Evolutionary conservation across 2,329 filamentous ascomycete species (phyloP), one percentile per base, ranked within the genome.

Genomic region (Cryphonectria radicalis): DNA sequence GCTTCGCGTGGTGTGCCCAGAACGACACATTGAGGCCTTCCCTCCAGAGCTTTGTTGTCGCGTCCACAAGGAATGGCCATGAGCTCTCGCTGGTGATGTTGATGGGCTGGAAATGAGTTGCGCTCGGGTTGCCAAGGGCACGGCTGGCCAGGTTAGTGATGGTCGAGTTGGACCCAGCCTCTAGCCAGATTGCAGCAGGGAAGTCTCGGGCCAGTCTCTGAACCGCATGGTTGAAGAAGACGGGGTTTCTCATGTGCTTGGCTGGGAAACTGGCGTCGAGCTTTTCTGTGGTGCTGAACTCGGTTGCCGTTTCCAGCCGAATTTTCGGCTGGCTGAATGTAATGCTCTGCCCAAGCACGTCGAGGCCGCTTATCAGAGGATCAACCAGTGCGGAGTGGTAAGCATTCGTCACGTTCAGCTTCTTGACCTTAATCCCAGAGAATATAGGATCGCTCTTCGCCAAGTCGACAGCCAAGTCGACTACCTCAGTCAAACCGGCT

Each of bases 351-450:
- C 75, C 81, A 2, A 59, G 10, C 79, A 75, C 6, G 6, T 25
- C 57, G 8, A 60, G 57, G 32, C 32, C 42, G 17, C 42, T 19
- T 25, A 80, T 66, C 0, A 86, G 65, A 0, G 71, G 65, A 0
- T 86, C 83, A 0, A 83, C 81, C 0, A 87, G 76, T 0, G 68
- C 64, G 0, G 81, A 86, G 73, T 87, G 85, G 74, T 85, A 87
- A 0, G 82, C 84, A 69, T 87, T 80, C 0, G 84, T 83, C 1
- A 85, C 82, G 17, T 82, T 78, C 0, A 87, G 80, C 4, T 75
- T 74, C 74, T 84, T 85, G 35, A 19, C 69, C 65, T 76, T 80
- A 50, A 80, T 72, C 1, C 37, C 19, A 22, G 46, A 17, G 74
- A 42, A 77, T 73, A 40, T 40, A 13, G 7, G 19, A 17, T 28